A percentile compares a stretch with the other conserved stretches of the same genome.
These are phyloP conservation scores for Taphrina populina DNA, from an alignment of 1,139 yeast genomes.

Conservation along the genomic window DNA sequence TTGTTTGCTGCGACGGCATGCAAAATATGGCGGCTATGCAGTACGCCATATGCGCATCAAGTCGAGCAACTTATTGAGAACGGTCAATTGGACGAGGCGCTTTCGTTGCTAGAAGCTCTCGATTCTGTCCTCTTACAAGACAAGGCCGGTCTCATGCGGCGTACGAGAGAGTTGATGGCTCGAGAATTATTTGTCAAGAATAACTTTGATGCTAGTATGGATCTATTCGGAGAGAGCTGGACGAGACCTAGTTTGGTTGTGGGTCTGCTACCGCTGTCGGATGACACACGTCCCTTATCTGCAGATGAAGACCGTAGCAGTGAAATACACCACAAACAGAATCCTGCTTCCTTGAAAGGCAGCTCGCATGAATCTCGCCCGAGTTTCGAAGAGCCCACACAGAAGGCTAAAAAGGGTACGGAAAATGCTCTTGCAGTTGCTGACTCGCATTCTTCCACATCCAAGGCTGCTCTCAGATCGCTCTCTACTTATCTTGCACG, in stretches of 20 bases:
- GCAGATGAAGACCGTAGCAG: constrained; percentile 42
- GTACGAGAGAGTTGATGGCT: constrained; percentile 52
- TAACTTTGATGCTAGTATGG: constrained; percentile 49
- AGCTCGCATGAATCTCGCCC: constrained; percentile 10
- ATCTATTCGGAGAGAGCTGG: constrained; percentile 54
- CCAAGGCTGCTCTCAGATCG: constrained; percentile 16
- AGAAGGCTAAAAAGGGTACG: constrained; percentile 9
- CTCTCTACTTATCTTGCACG: constrained; percentile 27
- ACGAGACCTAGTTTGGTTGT: constrained; percentile 60
- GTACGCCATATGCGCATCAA: constrained; percentile 44
- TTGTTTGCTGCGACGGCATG: constrained; percentile 41
- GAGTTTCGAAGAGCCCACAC: constrained; percentile 2
- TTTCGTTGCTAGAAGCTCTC: constrained; percentile 48
- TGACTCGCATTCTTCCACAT: not conserved
- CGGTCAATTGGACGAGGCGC: constrained; percentile 48
- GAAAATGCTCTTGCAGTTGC: constrained; percentile 3
- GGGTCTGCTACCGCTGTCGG: constrained; percentile 48
- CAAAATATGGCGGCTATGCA: constrained; percentile 42
- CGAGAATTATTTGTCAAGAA: constrained; percentile 45
- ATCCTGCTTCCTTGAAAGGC: constrained; percentile 15
- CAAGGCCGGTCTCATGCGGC: constrained; percentile 48
- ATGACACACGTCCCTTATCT: constrained; percentile 24
- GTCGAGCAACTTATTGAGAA: constrained; percentile 41
- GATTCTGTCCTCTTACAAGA: constrained; percentile 44
- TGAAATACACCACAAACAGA: not conserved